Conservation (phyloP, 768 basidiomycete genomes). For the Tylopilus rubrobrunneus region DNA sequence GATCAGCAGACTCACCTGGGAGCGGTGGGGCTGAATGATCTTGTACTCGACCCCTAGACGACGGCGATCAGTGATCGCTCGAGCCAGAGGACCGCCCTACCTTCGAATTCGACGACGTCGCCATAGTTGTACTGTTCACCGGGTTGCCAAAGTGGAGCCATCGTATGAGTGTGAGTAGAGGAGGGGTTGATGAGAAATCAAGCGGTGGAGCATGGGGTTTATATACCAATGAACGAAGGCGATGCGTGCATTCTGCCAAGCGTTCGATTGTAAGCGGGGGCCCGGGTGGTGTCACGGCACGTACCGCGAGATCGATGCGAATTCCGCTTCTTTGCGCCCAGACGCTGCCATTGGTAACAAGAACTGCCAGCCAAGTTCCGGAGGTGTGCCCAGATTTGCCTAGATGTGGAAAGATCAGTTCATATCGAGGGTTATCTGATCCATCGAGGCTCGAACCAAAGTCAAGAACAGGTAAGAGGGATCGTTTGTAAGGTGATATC, state of each 20-base stretch:
- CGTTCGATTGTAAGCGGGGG: background rate
- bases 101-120: conserved; percentile 54
- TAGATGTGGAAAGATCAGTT: conserved; percentile 9
- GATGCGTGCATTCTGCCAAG: conserved; percentile 1
- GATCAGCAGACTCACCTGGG: conserved; percentile 45
- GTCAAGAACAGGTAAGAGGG: background rate
- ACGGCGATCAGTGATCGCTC: conserved; percentile 7
- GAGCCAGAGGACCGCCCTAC: conserved; percentile 29
- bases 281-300: background rate
- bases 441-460: conserved; percentile 11
- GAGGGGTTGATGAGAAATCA: conserved; percentile 3
- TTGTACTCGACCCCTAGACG: conserved; percentile 50
- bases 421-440: conserved; percentile 25
- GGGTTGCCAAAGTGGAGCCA: conserved; percentile 56
- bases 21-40: conserved; percentile 68
- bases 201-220: conserved; percentile 1
- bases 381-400: background rate
- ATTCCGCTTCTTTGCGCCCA: background rate
- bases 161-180: conserved; percentile 18
- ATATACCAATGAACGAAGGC: conserved; percentile 17
- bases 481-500: background rate
- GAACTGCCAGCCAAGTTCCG: background rate
- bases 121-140: conserved; percentile 55
- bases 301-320: conserved; percentile 7
- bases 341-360: too few relatives aligned